Evolutionary conservation across 2,329 filamentous ascomycete genomes (phyloP), one percentile per base, ranked within the genome.

Genomic region (Nemania diffusa): DNA sequence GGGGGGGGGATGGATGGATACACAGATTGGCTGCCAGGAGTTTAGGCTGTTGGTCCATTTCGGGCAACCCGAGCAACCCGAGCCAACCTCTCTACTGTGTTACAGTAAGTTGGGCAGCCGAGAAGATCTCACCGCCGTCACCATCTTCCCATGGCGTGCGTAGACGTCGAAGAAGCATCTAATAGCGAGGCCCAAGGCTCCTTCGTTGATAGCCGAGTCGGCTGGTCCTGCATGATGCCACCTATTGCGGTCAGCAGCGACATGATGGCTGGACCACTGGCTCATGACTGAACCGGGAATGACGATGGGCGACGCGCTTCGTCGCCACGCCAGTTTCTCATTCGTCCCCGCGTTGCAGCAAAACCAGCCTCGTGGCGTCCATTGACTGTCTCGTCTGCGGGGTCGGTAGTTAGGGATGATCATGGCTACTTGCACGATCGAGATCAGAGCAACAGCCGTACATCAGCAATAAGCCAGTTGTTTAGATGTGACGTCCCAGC

Each of bases 281-380:
- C 32, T 44, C 17, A 34, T 29, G 26, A 40, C 53, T 42, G 53
- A 34, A 42, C 17, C 55, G 17, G 13, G 22, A 5, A 40, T 40
- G 20, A 34, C 17, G 22, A 40, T 32, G 32, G 44, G 42, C 40
- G 51, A 52, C 13, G 42, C 26, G 34, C 52, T 34, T 58, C 34
- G 6, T 34, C 27, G 34, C n/a, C 34, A 29, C 29, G 48, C 48
- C 34, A 22, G 32, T 11, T 13, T 67, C n/a, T 59, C 40, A 68
- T 66, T 66, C 63, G 67, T 63, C 68, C 64, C 70, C 68, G 64
- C 68, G 69, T 65, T 65, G 56, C 37, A 61, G 63, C 60, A 32
- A 48, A 34, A 46, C 60, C 37, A 32, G 48, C 63, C 40, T 69
- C 53, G 51, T 68, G 64, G 64, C 57, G 62, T 64, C 53, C 55